phyloP scores from a whole-genome alignment of 176 grass and related monocot species.

The Lolium rigidum region DNA sequence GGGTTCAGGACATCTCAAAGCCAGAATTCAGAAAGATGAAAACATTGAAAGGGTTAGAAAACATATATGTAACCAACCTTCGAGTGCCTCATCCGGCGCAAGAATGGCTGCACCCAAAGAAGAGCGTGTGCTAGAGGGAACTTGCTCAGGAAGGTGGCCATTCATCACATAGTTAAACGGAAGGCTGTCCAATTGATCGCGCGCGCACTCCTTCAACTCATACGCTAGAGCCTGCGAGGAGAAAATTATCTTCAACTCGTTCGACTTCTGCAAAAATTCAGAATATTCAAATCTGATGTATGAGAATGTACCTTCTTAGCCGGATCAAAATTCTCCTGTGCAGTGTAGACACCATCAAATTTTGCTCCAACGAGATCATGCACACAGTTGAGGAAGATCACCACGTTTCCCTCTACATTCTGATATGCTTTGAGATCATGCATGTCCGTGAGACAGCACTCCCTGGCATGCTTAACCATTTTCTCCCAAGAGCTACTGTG shows the following conservation, averaged over 20 bases:
- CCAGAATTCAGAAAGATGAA: background rate
- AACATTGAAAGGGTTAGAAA: background rate
- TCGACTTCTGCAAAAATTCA: background rate
- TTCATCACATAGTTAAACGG: constrained; percentile 37
- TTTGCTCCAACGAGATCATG: constrained; percentile 35
- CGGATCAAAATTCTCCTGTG: background rate
- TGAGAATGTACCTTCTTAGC: constrained; percentile 16
- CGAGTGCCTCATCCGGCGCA: background rate
- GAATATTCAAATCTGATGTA: too few species aligned
- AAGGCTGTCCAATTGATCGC: background rate
- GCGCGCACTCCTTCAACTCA: background rate
- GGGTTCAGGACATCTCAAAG: background rate
- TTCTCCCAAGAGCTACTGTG: constrained; percentile 15
- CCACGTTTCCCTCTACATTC: background rate
- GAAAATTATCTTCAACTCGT: background rate
- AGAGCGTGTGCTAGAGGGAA: background rate
- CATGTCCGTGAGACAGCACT: constrained; percentile 15
- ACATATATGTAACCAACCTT: background rate
- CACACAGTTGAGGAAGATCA: constrained; percentile 28
- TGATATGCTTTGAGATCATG: constrained; percentile 22
- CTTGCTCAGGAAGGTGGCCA: background rate
- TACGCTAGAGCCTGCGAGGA: background rate
- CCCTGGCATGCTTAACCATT: constrained; percentile 47
- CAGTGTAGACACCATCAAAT: background rate
- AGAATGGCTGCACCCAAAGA: background rate